These are phyloP conservation scores for Aspergillus biplanus DNA, from an alignment of 495 filamentous ascomycete genomes.

Conservation along the genomic window DNA sequence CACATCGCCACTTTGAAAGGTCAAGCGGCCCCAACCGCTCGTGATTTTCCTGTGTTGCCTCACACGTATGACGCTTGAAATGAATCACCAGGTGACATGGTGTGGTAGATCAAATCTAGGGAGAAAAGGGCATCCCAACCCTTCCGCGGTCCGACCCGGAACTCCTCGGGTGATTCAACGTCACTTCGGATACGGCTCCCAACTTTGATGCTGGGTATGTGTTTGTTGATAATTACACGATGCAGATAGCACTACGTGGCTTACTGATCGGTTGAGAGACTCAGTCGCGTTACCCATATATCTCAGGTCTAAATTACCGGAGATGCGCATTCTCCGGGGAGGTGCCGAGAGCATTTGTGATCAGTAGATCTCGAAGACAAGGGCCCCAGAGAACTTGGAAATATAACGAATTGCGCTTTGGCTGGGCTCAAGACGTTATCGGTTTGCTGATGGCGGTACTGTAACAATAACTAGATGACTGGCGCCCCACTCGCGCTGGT, in stretches of 20 bases:
- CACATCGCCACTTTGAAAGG: background rate
- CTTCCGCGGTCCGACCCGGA: background rate
- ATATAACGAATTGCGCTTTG: background rate
- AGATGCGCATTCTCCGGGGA: background rate
- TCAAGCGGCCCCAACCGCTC: background rate
- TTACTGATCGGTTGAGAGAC: background rate
- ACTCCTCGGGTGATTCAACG: background rate
- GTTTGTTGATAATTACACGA: background rate
- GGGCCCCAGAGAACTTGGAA: background rate
- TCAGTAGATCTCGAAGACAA: background rate
- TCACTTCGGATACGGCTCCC: background rate
- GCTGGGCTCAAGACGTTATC: background rate
- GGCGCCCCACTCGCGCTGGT: background rate
- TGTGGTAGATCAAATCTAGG: background rate
- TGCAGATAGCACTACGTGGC: background rate
- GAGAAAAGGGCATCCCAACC: background rate
- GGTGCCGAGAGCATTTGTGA: background rate
- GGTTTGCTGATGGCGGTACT: background rate
- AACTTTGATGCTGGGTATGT: background rate
- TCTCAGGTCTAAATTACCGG: background rate
- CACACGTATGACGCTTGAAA: background rate
- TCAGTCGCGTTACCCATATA: background rate
- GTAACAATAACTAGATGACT: constrained; percentile 1
- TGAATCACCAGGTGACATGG: background rate
- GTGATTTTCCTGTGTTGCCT: background rate